These are phyloP conservation scores for Ustilago crameri DNA, from an alignment of 1,284 basidiomycete genomes.

Conservation along the genomic window DNA sequence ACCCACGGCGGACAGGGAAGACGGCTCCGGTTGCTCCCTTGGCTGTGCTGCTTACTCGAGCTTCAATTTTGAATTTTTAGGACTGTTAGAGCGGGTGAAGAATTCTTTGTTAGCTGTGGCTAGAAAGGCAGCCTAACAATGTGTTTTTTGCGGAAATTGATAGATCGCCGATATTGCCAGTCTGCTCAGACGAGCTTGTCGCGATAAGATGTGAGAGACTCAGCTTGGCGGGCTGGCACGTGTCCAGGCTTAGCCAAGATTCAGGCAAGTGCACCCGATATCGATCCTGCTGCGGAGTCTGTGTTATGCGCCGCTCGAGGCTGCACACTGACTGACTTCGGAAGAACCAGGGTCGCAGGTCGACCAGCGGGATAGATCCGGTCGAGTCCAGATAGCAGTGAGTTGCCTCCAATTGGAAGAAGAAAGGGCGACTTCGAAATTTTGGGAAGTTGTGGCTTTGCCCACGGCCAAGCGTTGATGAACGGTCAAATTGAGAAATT, in stretches of 20 bases:
- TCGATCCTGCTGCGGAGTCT: constrained; percentile 10
- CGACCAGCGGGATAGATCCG: background rate
- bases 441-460: constrained; percentile 10
- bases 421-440: constrained; percentile 3
- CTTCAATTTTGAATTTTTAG: constrained; percentile 1
- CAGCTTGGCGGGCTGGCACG: background rate
- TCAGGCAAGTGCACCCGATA: background rate
- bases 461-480: background rate
- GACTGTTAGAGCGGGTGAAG: no score
- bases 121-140: no score
- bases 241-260: background rate
- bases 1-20: background rate
- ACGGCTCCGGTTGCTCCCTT: constrained; percentile 19
- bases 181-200: background rate
- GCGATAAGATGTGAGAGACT: background rate
- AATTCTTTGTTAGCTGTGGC: no score
- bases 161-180: constrained; percentile 3
- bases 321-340: background rate
- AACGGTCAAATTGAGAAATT: constrained; percentile 5
- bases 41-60: constrained; percentile 1
- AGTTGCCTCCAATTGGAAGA: background rate
- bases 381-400: background rate
- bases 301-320: background rate
- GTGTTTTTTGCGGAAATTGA: no score
- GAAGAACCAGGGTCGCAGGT: background rate